Conservation (phyloP, 208 protist species). For the Naegleria gruberi region DNA sequence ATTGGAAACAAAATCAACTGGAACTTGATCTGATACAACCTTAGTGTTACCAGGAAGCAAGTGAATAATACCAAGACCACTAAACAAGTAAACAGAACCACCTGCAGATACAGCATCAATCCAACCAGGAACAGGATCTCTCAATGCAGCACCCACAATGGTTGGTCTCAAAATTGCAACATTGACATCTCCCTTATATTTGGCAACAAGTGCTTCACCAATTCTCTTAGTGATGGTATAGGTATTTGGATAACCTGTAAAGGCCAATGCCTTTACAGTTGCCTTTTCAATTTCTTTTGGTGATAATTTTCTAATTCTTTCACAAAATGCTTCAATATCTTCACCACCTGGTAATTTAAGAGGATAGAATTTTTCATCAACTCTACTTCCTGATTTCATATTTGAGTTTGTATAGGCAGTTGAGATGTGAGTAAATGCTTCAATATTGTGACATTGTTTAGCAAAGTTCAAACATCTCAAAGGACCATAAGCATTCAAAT, state of each 20-base stretch:
- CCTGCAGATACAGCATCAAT: conserved; percentile 65
- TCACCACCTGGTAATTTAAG: conserved; percentile 35
- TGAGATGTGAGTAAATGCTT: conserved; percentile 67
- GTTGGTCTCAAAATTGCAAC: conserved; percentile 65
- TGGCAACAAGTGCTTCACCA: conserved; percentile 57
- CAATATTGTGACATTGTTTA: conserved; percentile 39
- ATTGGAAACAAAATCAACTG: conserved; percentile 70
- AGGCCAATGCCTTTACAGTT: conserved; percentile 47
- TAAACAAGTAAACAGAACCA: conserved; percentile 60
- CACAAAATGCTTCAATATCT: conserved; percentile 37
- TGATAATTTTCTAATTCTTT: not conserved
- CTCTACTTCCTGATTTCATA: conserved; percentile 41
- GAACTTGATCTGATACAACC: conserved; percentile 59
- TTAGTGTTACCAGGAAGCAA: conserved; percentile 47
- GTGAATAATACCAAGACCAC: conserved; percentile 54
- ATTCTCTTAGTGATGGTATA: conserved; percentile 77
- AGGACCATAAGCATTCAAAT: conserved; percentile 68
- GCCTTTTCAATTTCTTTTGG: conserved; percentile 41
- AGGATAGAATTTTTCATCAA: conserved; percentile 64
- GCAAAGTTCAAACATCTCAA: conserved; percentile 64
- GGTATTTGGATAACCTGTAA: conserved; percentile 67
- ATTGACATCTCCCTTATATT: conserved; percentile 50
- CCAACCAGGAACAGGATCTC: conserved; percentile 66
- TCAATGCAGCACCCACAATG: conserved; percentile 63
- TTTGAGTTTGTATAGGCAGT: conserved; percentile 74